These are phyloP conservation scores for Pogostemon cablin DNA, from an alignment of 257 asterid genomes.

Conservation along the genomic window DNA sequence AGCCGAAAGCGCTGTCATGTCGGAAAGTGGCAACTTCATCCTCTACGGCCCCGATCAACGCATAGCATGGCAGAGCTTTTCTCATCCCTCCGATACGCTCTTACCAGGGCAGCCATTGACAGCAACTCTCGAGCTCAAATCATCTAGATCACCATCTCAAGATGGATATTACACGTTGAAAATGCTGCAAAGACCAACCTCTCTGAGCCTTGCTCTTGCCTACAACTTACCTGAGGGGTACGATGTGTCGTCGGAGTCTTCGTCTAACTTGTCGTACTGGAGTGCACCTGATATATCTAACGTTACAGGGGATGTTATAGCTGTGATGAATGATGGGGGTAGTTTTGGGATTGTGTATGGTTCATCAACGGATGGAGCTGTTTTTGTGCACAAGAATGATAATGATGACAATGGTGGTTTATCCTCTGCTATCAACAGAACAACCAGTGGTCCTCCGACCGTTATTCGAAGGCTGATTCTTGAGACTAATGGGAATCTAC, in stretches of 20 bases:
- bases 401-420: slow-evolving; percentile 60
- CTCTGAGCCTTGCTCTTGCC: slow-evolving; percentile 69
- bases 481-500: slow-evolving; percentile 75
- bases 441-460: slow-evolving; percentile 36
- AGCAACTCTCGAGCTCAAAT: slow-evolving; percentile 58
- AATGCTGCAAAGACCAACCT: slow-evolving; percentile 79
- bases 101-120: slow-evolving; percentile 80
- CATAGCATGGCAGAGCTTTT: slow-evolving; percentile 75
- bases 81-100: slow-evolving; percentile 84
- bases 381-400: slow-evolving; percentile 73
- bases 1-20: slow-evolving; percentile 56
- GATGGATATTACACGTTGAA: slow-evolving; percentile 78
- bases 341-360: slow-evolving; percentile 84
- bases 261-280: slow-evolving; percentile 74
- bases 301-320: slow-evolving; percentile 74
- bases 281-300: slow-evolving; percentile 82
- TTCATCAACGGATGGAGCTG: slow-evolving; percentile 71
- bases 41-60: slow-evolving; percentile 45
- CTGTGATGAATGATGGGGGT: slow-evolving; percentile 65
- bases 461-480: slow-evolving; percentile 59
- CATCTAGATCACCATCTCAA: slow-evolving; percentile 48
- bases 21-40: slow-evolving; percentile 78
- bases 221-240: slow-evolving; percentile 57
- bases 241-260: slow-evolving; percentile 40
- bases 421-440: slow-evolving; percentile 50